Evolutionary conservation across 495 filamentous ascomycete genomes (phyloP), one percentile per base, ranked within the genome.

Genomic region (Penicillium waksmanii): DNA sequence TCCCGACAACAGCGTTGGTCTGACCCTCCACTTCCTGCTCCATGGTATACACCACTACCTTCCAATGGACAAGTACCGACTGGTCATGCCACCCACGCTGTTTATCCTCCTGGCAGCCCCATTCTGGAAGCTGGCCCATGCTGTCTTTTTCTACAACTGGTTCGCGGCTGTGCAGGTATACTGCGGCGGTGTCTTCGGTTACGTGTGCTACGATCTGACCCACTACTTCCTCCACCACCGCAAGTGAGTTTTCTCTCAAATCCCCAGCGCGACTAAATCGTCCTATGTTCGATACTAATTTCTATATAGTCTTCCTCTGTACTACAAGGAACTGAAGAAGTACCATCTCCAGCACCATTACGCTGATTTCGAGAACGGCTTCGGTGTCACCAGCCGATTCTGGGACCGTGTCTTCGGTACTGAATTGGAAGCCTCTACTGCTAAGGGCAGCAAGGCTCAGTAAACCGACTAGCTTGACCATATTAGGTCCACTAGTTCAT

Each of bases 171-270:
- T 86, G 3, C 80, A 86, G 3, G 87, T 89, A 5, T 98, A 82
- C 79, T 94, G 88, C 68, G 96, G 96, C 31, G 96, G 92, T 55
- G 86, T 99, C 49, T 96, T 96, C 63, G 96, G 96, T 25, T 99
- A 98, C 69, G 83, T 97, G 53, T 91, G 88, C 77, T 99, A 99
- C 78, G 96, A 99, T 69, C 59, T 97, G 78, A 98, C 95, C 13
- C 96, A 99, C 74, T 99, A 98, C 77, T 97, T 98, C 84, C 85
- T 99, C n/a, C 96, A 99, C 73, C 96, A 99, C 75, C 87, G 89
- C 77, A 96, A 90, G 86, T 89, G 70, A 76, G 85, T 82, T 65
- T 31, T 58, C 40, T 9, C 40, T 18, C 9, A 8, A 9, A 17
- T 17, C 11, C 13, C 13, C 13, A 8, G 1, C n/a, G 13, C 35